Percentiles rank a stretch among this genome's conserved stretches.
These are phyloP conservation scores for Biscogniauxia marginata DNA, from an alignment of 2,329 filamentous ascomycete genomes.

Conservation along the genomic window DNA sequence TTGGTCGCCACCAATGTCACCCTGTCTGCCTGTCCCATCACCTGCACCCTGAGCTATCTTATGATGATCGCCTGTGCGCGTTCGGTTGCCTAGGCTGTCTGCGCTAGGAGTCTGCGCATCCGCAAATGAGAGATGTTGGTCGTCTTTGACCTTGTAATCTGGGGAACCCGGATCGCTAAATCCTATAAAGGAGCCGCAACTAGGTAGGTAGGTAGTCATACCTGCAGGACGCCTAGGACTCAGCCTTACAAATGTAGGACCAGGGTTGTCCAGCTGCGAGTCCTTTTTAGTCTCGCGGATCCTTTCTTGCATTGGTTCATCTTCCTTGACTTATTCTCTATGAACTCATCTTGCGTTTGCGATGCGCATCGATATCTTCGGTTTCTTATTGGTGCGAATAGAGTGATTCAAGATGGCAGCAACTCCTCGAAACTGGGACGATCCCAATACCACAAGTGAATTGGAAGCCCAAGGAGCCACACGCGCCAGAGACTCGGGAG, in stretches of 20 bases:
- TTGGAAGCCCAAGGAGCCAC: slow-evolving; percentile 8
- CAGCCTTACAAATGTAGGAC: background rate
- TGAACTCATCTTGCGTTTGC: background rate
- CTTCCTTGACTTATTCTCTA: background rate
- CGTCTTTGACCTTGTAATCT: background rate
- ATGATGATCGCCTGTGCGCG: too few relatives aligned
- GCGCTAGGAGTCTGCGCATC: too few relatives aligned
- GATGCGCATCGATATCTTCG: background rate
- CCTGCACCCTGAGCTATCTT: background rate
- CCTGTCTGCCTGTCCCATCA: background rate
- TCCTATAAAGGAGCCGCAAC: background rate
- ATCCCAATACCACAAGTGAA: background rate
- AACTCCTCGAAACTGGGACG: background rate
- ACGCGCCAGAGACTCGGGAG: background rate
- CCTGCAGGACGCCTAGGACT: background rate
- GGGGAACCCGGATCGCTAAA: background rate
- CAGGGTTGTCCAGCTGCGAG: background rate
- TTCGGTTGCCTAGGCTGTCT: background rate
- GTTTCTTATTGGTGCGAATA: background rate
- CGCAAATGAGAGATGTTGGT: background rate
- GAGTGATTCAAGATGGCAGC: slow-evolving; percentile 3
- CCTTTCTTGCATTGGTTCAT: background rate
- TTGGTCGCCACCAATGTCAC: background rate
- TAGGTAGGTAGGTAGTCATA: background rate
- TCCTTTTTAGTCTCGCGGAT: background rate